Evolutionary conservation across 2,329 filamentous ascomycete genomes (phyloP), one percentile per base, ranked within the genome.

Genomic region (Fusarium mundagurra): DNA sequence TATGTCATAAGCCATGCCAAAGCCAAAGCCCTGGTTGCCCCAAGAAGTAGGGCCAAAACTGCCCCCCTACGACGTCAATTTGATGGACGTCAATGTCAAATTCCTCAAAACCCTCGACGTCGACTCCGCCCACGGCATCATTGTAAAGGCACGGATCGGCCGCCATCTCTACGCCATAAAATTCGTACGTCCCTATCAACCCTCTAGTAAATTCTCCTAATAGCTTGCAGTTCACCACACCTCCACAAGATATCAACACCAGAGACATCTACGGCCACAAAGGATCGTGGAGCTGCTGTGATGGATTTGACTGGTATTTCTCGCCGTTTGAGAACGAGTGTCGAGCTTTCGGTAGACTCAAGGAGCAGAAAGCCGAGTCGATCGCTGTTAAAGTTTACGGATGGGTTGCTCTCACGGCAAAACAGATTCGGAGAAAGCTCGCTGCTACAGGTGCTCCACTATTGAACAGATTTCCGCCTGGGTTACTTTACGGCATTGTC

Each of bases 301-400:
- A 57, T 9, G 20, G 17, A 1, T 72, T 72, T 6, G 43, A 72
- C 12, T 45, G 48, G 31, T 17, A 64, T 10, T 69, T 69, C 5
- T 34, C 20, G 0, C 64, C 69, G 3, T 72, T 72, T 5, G 54
- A 72, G 31, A 69, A 69, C 2, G 69, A 72, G 29, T 69, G 69
- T 16, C 43, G 69, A 24, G 69, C 58, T 5, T 72, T 64, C 18
- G 64, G 51, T 2, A 60, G 69, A 13, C 34, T 72, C 14, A 69
- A 22, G 24, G 63, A 36, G 20, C 27, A 11, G 33, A 22, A 0
- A 17, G 64, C 11, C 6, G 58, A 72, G 27, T 18, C 59, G 8
- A 59, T 72, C 5, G 64, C 53, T 3, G 64, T 72, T 14, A 72
- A 69, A 8, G 58, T 31, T 8, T 13, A 72, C 29, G 69, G 64